Conservation (phyloP, 495 filamentous ascomycete species). For the Rhypophila decipiens region DNA sequence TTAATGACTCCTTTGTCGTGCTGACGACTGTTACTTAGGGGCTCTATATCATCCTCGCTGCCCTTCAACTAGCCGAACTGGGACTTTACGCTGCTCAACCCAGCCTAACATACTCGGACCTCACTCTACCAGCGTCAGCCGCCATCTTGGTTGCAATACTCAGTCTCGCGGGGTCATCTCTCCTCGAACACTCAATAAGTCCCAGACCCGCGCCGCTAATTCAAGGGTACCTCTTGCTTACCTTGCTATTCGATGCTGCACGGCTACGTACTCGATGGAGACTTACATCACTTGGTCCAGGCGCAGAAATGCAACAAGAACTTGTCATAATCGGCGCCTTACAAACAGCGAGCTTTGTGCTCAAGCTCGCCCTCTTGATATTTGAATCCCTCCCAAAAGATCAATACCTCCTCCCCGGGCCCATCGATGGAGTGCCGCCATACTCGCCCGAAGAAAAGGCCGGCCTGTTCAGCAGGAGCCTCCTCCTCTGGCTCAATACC, state of each 20-base stretch:
- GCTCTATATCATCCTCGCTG: not conserved
- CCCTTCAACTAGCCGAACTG: not conserved
- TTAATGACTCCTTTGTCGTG: no score
- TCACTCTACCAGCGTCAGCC: not conserved
- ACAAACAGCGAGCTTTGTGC: not conserved
- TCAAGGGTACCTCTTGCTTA: not conserved
- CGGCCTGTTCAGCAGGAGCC: not conserved
- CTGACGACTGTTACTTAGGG: not conserved
- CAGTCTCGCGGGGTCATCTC: not conserved
- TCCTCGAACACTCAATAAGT: not conserved
- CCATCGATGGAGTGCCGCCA: not conserved
- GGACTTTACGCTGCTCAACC: not conserved
- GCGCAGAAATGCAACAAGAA: not conserved
- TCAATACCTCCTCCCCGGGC: not conserved
- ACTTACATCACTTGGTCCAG: not conserved
- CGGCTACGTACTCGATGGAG: not conserved
- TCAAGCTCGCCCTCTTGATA: not conserved
- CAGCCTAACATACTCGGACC: not conserved
- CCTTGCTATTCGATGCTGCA: not conserved
- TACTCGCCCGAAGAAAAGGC: not conserved
- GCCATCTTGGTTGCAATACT: not conserved
- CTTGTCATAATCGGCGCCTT: not conserved
- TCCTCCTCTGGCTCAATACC: not conserved
- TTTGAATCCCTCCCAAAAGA: not conserved
- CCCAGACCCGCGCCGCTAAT: not conserved